Evolutionary conservation across 2,329 filamentous ascomycete genomes (phyloP), one percentile per base, ranked within the genome.

Genomic region (Aspergillus luchuensis): DNA sequence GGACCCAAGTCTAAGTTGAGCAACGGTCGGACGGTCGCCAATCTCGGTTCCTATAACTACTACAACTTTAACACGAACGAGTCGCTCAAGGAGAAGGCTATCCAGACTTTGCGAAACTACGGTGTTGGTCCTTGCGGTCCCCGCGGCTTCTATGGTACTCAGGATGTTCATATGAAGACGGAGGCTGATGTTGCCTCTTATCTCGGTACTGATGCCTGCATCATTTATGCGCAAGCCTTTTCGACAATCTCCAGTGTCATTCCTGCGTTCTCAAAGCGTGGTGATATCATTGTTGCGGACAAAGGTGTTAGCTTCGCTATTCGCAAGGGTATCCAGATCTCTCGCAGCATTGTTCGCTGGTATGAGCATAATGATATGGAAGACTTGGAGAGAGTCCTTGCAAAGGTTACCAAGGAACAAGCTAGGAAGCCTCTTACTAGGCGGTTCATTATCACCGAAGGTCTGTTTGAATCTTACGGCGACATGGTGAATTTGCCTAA

Each of bases 221-320:
- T 99, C 67, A 88, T 99, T 61, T 99, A 99, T 73, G 91, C 95
- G 0, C 95, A 99, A 74, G 89, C 93, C 4, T 98, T 99, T 75
- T 96, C 91, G 25, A 97, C 95, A 43, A 96, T 98, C 62, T 93
- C 91, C n/a, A 94, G 91, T 74, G 93, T 98, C 21, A 97, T 99
- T 63, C 96, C 95, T 0, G 90, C 93, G 1, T 99, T 99, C 74
- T 96, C 91, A 75, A 99, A 99, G 82, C 87, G 95, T 70, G 95
- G 95, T 54, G 95, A 99, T 75, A 91, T 98, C 72, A 98, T 99
- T 69, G 91, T 99, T 57, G 95, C 92, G 45, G 95, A 99, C 79
- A 90, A 90, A 67, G 91, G 92, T 38, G 90, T 95, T 74, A 98
- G 97, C 76, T 98, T 91, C 80, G 88, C 94, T 10, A 94, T 97